Evolutionary conservation across 176 grass and related monocot species (phyloP).

Genomic region (Carex scoparia): DNA sequence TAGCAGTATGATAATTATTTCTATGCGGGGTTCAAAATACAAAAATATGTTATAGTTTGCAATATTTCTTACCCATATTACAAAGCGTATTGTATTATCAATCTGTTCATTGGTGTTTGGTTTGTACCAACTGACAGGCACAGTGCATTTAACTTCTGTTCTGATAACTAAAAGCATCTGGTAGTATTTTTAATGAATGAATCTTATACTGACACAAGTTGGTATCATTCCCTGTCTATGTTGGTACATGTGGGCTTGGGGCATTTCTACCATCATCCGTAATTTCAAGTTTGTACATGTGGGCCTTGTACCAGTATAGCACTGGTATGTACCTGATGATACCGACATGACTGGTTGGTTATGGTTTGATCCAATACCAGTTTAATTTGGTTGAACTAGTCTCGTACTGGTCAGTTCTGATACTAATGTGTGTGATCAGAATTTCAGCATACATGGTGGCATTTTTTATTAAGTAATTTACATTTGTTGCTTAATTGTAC

Average conservation of each 20-base stretch:
- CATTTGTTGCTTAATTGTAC: background rate
- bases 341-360: background rate
- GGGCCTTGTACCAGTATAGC: background rate
- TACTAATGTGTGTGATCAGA: slow-evolving; percentile 15
- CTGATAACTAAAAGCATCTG: background rate
- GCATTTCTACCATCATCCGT: background rate
- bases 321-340: background rate
- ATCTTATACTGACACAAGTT: background rate
- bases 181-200: background rate
- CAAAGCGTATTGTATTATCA: background rate
- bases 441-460: slow-evolving; percentile 43
- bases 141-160: background rate
- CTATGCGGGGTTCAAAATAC: background rate
- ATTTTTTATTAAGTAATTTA: background rate
- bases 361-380: background rate
- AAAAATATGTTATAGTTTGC: background rate
- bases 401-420: background rate
- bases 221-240: background rate
- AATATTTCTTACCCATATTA: background rate
- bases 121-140: background rate
- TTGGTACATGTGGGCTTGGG: background rate
- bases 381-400: slow-evolving; percentile 3
- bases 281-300: background rate
- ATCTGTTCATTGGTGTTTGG: background rate
- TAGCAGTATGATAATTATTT: background rate